Base-by-base conservation (phyloP, 805 yeast genomes). In the Cyberlindnera japonica region DNA sequence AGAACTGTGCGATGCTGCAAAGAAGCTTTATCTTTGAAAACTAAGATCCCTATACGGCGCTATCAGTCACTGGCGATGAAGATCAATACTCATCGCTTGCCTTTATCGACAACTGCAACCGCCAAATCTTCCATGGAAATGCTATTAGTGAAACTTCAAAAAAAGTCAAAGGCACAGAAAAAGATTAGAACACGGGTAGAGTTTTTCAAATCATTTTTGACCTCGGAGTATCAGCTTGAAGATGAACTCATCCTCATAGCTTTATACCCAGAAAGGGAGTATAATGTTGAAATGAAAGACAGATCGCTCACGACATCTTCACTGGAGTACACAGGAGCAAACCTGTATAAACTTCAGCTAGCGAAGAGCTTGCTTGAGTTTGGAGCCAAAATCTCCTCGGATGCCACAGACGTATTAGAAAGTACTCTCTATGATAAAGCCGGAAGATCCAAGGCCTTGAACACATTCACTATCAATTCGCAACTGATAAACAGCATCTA, bases 191-290 rank as follows among this genome's bases (percentile, higher is more conserved):
- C 6, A 10, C 14, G 30, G 6, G 6, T 27, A 5, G 30, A 29
- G 6, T 33, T 33, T 9, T 3, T 39, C 23, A 36, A 20, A 24
- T 15, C 22, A 18, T 37, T 37, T 17, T 17, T 44, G 2, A 35
- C 24, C 1, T 36, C 41, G 4, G 5, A 13, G 11, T 44, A 31
- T 22, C 5, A 35, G 5, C 29, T 53, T n/a, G 30, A 41, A 5
- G 54, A 49, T 22, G 52, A 47, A 25, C 27, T 43, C 3, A 30
- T 53, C 3, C 8, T 45, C 11, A 20, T 27, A 21, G 22, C 37
- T 6, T 20, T 50, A 3, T 41, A 44, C 33, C 44, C 47, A 3
- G 40, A 33, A 5, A 35, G 37, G 35, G 19, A 28, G 26, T 12
- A 31, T 19, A 11, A 35, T 9, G 14, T 36, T 27, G 19, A 14